Evolutionary conservation across 148 eudicot genomes (phyloP).

Genomic region (Fagopyrum homotropicum): DNA sequence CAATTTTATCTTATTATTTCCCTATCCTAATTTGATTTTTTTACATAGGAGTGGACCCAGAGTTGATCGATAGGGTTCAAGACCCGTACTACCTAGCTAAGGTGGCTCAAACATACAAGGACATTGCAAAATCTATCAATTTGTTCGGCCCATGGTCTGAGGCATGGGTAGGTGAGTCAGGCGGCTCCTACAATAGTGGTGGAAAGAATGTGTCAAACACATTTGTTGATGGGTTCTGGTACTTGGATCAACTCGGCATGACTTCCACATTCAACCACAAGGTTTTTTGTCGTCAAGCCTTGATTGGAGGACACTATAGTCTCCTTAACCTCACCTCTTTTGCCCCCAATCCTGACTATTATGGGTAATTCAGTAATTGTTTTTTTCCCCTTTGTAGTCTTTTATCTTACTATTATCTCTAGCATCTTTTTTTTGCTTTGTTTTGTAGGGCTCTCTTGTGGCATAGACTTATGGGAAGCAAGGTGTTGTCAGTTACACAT

Average conservation of each 20-base stretch:
- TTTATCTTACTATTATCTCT: background rate
- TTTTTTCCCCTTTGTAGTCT: background rate
- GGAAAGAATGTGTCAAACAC: conserved; percentile 40
- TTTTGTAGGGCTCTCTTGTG: conserved; percentile 43
- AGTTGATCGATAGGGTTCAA: conserved; percentile 31
- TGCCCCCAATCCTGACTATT: conserved; percentile 58
- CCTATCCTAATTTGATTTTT: background rate
- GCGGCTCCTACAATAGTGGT: conserved; percentile 60
- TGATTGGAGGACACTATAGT: conserved; percentile 57
- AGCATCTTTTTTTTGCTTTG: background rate
- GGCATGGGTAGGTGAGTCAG: conserved; percentile 58
- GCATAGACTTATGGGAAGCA: conserved; percentile 50
- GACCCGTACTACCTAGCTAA: conserved; percentile 31
- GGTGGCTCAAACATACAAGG: conserved; percentile 28
- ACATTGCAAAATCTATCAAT: conserved; percentile 14
- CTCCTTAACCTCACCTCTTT: conserved; percentile 48
- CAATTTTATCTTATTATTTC: too few species aligned
- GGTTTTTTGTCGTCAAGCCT: conserved; percentile 56
- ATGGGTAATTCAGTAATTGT: conserved; percentile 23
- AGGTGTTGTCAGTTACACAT: conserved; percentile 24
- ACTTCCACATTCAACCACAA: conserved; percentile 38
- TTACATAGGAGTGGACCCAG: conserved; percentile 26
- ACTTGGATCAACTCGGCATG: conserved; percentile 65
- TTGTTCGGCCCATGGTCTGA: conserved; percentile 28
- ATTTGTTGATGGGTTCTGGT: conserved; percentile 57